Evolutionary conservation across 345 rosid species (phyloP), one percentile per base, ranked within the genome.

Genomic region (Camelina sativa): DNA sequence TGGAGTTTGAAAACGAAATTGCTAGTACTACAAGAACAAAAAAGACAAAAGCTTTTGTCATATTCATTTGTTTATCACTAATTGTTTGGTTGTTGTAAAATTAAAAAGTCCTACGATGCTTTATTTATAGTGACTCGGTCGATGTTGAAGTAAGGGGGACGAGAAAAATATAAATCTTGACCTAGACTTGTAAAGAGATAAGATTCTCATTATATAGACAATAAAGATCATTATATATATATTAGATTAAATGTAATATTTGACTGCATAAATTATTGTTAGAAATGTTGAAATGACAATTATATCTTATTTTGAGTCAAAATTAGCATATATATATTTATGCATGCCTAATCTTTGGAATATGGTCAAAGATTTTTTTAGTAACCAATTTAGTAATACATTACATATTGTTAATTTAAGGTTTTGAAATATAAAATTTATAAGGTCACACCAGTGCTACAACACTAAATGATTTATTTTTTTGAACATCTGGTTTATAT

Each of bases 31-130:
- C 46, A 65, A 65, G 70, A 48, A 50, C 22, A 63, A 0, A 57
- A n/a, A 20, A 57, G 41, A 57, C 32, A 57, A 57, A 32, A 65
- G 28, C 8, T 32, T 50, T 65, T 32, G 46, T 34, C 30, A 16
- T 12, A 11, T 7, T 50, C 58, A 32, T 50, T 32, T 1, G 3
- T 34, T 15, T 15, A 4, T 43, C 4, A 41, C 16, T 43, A 23
- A 15, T 1, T 23, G 11, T 20, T 32, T 65, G 4, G 32, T 65
- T 8, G 32, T 20, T 20, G 43, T n/a, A 23, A 65, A 28, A 30
- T 30, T 30, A 10, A 46, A 1, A 8, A 37, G 40, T 37, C 11
- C 44, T 11, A 4, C 20, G 38, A 19, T 37, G 7, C 32, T 38
- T 6, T 60, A 38, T 60, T 17, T 60, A 35, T 37, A 37, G 37